phyloP scores from a whole-genome alignment of 2,329 filamentous ascomycete genomes.

The Aspergillaceae sp. region DNA sequence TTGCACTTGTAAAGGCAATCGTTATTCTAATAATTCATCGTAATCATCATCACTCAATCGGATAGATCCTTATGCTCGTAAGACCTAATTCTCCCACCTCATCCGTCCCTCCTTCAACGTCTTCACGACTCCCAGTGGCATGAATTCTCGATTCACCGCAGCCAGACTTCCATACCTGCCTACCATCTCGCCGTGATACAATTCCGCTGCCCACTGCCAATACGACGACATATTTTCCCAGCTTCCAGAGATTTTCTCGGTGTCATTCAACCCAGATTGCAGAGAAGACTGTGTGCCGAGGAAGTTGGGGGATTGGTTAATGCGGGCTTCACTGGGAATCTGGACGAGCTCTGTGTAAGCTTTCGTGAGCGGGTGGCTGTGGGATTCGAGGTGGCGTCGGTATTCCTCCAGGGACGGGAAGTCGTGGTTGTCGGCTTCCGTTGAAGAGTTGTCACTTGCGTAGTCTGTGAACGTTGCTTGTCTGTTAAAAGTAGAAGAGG shows the following conservation, averaged over 20 bases:
- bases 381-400: constrained; percentile 26
- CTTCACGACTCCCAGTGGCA: constrained; percentile 37
- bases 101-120: constrained; percentile 34
- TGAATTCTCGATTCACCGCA: constrained; percentile 32
- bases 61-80: too few species aligned
- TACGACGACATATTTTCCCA: constrained; percentile 34
- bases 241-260: constrained; percentile 11
- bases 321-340: constrained; percentile 23
- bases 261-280: constrained; percentile 7
- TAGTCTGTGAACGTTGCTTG: constrained; percentile 3
- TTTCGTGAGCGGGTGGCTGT: constrained; percentile 18
- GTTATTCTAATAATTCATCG: too few species aligned
- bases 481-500: not conserved
- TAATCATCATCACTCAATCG: too few species aligned
- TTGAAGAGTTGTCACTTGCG: not conserved
- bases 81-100: constrained; percentile 25
- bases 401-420: constrained; percentile 37
- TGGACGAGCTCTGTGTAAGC: constrained; percentile 27
- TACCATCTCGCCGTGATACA: constrained; percentile 35
- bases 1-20: too few species aligned
- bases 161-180: constrained; percentile 32
- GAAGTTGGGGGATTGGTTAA: constrained; percentile 22
- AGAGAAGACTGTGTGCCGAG: constrained; percentile 11
- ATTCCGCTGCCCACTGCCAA: constrained; percentile 35
- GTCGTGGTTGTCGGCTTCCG: constrained; percentile 1